Evolutionary conservation across 192 early-diverging fungal genomes (phyloP).

Genomic region (Umbelopsis sp.): DNA sequence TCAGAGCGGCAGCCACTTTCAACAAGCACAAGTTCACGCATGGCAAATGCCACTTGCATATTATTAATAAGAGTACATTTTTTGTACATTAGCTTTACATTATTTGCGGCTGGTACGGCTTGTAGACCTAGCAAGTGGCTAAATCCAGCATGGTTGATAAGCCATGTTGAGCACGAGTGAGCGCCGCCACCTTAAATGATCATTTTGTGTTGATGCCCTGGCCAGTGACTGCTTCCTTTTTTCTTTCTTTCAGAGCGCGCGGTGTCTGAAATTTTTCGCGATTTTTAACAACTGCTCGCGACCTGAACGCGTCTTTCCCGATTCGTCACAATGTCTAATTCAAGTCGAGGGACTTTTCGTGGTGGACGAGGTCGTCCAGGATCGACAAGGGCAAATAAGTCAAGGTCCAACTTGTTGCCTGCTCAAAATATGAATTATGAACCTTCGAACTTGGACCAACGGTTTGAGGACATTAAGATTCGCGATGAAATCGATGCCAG

Average conservation of each 20-base stretch:
- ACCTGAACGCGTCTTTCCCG: slow-evolving; percentile 1
- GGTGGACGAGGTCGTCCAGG: slow-evolving; percentile 5
- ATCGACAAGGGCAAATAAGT: slow-evolving; percentile 19
- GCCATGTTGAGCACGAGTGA: no score
- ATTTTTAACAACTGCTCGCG: not conserved
- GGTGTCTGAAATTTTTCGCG: not conserved
- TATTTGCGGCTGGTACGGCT: no score
- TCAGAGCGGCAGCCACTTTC: no score
- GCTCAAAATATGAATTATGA: slow-evolving; percentile 11
- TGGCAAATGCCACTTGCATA: no score
- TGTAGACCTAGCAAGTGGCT: no score
- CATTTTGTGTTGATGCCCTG: no score
- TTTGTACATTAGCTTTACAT: no score
- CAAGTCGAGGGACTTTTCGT: slow-evolving; percentile 13
- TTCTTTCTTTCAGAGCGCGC: not conserved
- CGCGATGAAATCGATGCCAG: slow-evolving; percentile 58
- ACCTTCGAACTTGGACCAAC: slow-evolving; percentile 38
- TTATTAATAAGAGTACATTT: no score
- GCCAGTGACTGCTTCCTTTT: no score
- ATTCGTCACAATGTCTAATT: not conserved
- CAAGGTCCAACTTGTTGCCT: not conserved
- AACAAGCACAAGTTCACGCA: no score
- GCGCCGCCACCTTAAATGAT: no score
- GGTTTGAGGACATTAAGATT: slow-evolving; percentile 41
- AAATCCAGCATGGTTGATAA: no score